Evolutionary conservation across 2,329 filamentous ascomycete genomes (phyloP).

Genomic region (Phyllachora maydis): DNA sequence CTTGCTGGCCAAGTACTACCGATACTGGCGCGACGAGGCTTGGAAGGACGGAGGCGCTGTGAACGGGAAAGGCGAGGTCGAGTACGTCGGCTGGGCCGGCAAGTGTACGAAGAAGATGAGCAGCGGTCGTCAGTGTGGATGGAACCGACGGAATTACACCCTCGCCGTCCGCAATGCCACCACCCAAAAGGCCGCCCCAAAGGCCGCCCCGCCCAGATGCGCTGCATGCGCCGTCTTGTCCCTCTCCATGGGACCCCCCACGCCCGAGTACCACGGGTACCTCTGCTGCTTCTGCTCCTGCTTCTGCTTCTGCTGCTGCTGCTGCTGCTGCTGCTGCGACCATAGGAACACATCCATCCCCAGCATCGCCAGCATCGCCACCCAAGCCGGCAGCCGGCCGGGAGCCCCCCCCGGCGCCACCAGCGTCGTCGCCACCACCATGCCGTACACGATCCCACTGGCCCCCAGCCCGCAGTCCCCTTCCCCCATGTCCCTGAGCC

Average conservation of each 20-base stretch:
- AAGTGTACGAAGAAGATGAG: no score
- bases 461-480: constrained; percentile 5
- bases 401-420: no score
- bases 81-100: no score
- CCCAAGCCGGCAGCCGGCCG: constrained; percentile 3
- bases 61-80: no score
- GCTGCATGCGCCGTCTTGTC: constrained; percentile 7
- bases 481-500: constrained; percentile 3
- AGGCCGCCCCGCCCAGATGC: constrained; percentile 7
- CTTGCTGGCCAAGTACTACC: no score
- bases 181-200: constrained; percentile 6
- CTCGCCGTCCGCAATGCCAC: no score
- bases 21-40: no score
- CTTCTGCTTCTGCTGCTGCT: constrained; percentile 2
- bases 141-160: no score
- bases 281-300: no score
- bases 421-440: constrained; percentile 5
- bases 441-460: constrained; percentile 7
- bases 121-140: no score
- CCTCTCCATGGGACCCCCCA: constrained; percentile 2
- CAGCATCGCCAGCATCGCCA: constrained; percentile 5
- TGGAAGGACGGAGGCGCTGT: no score
- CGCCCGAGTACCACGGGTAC: no score
- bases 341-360: constrained; percentile 6
- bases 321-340: constrained; percentile 6